These are phyloP conservation scores for Phytopythium boreale DNA, from an alignment of 352 stramenopile genomes.

Conservation along the genomic window DNA sequence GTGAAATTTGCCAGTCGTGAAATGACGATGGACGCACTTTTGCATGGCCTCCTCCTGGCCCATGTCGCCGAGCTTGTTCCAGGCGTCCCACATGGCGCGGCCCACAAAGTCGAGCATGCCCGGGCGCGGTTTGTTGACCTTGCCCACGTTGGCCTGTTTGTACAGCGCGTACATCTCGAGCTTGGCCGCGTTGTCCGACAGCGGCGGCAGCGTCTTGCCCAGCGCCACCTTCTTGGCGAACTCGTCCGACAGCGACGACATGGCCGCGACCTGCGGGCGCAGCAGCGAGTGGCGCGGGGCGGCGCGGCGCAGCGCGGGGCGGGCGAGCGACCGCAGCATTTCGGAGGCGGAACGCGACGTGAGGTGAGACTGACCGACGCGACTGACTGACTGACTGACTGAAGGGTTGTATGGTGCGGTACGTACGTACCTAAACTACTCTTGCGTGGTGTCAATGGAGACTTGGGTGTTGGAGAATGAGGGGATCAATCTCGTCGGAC, in stretches of 20 bases:
- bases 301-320: conserved; percentile 3
- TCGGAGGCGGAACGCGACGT: neutral
- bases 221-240: conserved; percentile 64
- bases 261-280: conserved; percentile 12
- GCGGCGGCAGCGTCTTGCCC: conserved; percentile 65
- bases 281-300: neutral
- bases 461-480: neutral
- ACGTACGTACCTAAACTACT: neutral
- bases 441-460: neutral
- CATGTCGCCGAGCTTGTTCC: conserved; percentile 66
- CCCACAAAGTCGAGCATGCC: conserved; percentile 85
- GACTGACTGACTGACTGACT: neutral
- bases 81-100: conserved; percentile 80
- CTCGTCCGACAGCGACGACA: conserved; percentile 27
- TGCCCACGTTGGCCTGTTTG: conserved; percentile 68
- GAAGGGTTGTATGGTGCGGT: neutral
- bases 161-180: conserved; percentile 85
- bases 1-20: neutral
- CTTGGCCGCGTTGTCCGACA: conserved; percentile 74
- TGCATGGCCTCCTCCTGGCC: conserved; percentile 59
- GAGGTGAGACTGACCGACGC: neutral
- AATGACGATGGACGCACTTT: conserved; percentile 17
- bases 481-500: neutral
- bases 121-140: conserved; percentile 58
- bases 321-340: conserved; percentile 2